A percentile compares a stretch with the other conserved stretches of the same genome.
These are phyloP conservation scores for Apophysomyces sp. DNA, from an alignment of 371 early-diverging fungal species.

Conservation along the genomic window DNA sequence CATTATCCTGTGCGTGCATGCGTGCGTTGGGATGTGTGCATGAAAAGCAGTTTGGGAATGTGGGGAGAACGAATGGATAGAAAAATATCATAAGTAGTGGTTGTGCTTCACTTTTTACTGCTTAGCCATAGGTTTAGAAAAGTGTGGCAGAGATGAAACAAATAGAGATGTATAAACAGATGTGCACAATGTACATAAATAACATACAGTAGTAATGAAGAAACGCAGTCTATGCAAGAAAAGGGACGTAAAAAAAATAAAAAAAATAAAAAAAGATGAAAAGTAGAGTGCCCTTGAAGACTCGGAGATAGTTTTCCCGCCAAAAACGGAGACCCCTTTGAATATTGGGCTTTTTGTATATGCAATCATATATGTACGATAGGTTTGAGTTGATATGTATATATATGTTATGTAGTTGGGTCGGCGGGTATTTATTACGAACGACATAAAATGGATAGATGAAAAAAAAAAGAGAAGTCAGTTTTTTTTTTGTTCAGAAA, in stretches of 20 bases:
- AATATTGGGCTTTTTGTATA: slow-evolving; percentile 1
- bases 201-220: not conserved
- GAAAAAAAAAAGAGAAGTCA: slow-evolving; percentile 15
- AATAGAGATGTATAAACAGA: not conserved
- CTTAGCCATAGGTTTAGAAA: not conserved
- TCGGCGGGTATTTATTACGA: slow-evolving; percentile 6
- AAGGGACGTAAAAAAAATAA: not conserved
- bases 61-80: not conserved
- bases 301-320: slow-evolving; percentile 5
- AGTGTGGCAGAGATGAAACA: not conserved
- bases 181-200: slow-evolving; percentile 1
- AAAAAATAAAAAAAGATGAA: not conserved
- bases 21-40: not conserved
- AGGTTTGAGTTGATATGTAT: slow-evolving; percentile 1
- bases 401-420: slow-evolving; percentile 4
- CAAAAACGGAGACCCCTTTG: slow-evolving; percentile 2
- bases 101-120: not conserved
- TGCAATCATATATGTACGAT: slow-evolving; percentile 3
- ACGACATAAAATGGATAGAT: slow-evolving; percentile 36
- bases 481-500: slow-evolving; percentile 18
- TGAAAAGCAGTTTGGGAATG: not conserved
- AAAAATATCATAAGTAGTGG: not conserved
- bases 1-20: not conserved
- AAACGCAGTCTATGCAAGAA: not conserved
- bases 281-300: not conserved